Conservation (phyloP, 208 protist species). For the Acanthamoeba sp. region DNA sequence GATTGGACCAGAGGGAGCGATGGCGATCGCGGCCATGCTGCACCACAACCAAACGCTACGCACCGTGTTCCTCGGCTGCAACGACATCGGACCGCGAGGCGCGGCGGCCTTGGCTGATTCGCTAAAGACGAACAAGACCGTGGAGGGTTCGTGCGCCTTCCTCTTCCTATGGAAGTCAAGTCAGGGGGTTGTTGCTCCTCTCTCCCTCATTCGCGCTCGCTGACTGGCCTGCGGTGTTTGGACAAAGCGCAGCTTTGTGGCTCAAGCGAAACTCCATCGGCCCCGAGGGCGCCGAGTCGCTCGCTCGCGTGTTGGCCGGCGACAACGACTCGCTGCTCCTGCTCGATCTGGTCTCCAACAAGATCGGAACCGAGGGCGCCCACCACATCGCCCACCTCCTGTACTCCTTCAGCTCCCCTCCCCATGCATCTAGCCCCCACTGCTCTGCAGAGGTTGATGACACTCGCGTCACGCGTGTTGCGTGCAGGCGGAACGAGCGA, state of each 20-base stretch:
- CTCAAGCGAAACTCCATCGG: slow-evolving; percentile 53
- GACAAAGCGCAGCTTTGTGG: too few species aligned
- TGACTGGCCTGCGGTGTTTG: neutral
- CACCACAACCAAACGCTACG: slow-evolving; percentile 6
- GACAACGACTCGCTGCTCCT: neutral
- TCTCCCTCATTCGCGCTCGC: too few species aligned
- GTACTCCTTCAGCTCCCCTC: neutral
- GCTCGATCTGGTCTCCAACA: slow-evolving; percentile 32
- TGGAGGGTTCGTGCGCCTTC: slow-evolving; percentile 1
- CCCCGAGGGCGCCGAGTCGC: neutral
- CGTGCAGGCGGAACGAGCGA: neutral
- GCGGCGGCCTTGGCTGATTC: slow-evolving; percentile 19
- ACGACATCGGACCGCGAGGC: slow-evolving; percentile 30
- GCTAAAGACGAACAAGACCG: slow-evolving; percentile 2
- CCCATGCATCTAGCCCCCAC: neutral
- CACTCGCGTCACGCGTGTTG: neutral
- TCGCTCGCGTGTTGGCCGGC: neutral
- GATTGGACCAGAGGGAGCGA: slow-evolving; percentile 17
- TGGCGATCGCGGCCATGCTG: slow-evolving; percentile 23
- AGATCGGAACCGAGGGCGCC: neutral
- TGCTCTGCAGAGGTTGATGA: too few species aligned
- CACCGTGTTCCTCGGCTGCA: slow-evolving; percentile 58
- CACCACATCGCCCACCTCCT: neutral
- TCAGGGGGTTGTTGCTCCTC: too few species aligned
- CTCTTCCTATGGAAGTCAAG: neutral